Conservation (phyloP, 1,139 yeast genomes). For the Diutina siamensis region DNA sequence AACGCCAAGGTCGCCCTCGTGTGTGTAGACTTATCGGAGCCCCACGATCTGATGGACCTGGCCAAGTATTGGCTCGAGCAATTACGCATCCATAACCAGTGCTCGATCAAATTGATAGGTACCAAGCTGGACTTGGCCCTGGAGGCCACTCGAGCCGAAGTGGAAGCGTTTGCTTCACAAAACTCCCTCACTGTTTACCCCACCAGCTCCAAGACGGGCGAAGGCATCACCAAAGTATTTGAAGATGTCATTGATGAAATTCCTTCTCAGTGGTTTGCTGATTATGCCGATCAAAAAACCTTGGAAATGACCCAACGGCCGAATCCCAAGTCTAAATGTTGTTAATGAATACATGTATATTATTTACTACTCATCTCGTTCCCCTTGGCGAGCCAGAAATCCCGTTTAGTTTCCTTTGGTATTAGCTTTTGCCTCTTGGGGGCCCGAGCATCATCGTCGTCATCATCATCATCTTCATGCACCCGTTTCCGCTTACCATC, state of each 20-base stretch:
- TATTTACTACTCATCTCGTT: neutral
- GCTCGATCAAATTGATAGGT: constrained; percentile 8
- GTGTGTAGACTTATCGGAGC: constrained; percentile 24
- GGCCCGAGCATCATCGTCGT: neutral
- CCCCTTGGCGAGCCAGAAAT: constrained; percentile 4
- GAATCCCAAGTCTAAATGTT: neutral
- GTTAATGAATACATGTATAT: neutral
- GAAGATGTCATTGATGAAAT: constrained; percentile 32
- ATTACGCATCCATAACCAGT: constrained; percentile 6
- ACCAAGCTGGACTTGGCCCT: constrained; percentile 10
- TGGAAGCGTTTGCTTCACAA: constrained; percentile 5
- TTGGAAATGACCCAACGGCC: neutral
- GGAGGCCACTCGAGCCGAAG: neutral
- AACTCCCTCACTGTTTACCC: constrained; percentile 14
- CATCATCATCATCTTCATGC: neutral
- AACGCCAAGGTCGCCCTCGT: constrained; percentile 34
- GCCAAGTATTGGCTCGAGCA: constrained; percentile 12
- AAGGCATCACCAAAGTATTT: constrained; percentile 32
- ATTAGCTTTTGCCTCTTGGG: constrained; percentile 1
- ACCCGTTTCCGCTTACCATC: neutral
- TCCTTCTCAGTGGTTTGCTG: constrained; percentile 15
- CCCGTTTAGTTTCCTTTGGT: constrained; percentile 1
- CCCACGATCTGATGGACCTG: constrained; percentile 9
- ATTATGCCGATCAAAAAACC: neutral
- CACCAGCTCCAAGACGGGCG: constrained; percentile 39